Evolutionary conservation across 208 protist genomes (phyloP), one percentile per base, ranked within the genome.

Genomic region (Leishmania lainsoni): DNA sequence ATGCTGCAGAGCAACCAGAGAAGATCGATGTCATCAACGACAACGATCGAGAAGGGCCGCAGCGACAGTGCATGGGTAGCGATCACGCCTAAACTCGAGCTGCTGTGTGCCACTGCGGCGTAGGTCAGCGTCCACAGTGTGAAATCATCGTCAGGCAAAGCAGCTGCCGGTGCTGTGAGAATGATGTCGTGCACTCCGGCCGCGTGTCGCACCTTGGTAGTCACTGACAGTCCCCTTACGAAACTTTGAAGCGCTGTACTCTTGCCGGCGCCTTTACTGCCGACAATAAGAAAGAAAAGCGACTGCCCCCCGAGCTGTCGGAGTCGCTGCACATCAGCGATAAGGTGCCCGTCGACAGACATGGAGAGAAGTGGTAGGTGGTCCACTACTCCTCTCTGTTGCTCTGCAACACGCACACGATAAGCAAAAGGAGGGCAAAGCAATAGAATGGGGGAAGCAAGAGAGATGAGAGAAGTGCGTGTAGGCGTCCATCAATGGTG

Each of bases 1-100:
- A 90, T 76, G 48, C 63, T 45, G 66, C 86, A 87, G 49, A 96
- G 87, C 32, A 77, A 42, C 74, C 86, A 90, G 32, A 94, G 78
- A 14, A 89, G 71, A 22, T 87, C 85, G 26, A 94, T 74, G 68
- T 95, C 90, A 71, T 96, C 93, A 35, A 91, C 76, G 10, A 96
- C 75, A 3, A 96, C 49, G 42, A 95, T 83, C 3, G 90, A 91
- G 29, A 86, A 81, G 5, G 74, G 81, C 3, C 76, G 72, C 3
- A 86, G 68, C n/a, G 26, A 20, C 26, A 14, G 32, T n/a, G 45
- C 54, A 45, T 22, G 26, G 22, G 58, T n/a, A 42, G 29, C 12
- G 56, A 51, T 56, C 29, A 32, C 14, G 1, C 35, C 76, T 17
- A 51, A 32, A 45, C 35, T 16, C 4, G 69, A 29, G 65, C 39